Percentiles rank a stretch among this genome's conserved stretches.
Evolutionary conservation across 352 stramenopile species (phyloP).

Genomic region (Pythium monospermum): DNA sequence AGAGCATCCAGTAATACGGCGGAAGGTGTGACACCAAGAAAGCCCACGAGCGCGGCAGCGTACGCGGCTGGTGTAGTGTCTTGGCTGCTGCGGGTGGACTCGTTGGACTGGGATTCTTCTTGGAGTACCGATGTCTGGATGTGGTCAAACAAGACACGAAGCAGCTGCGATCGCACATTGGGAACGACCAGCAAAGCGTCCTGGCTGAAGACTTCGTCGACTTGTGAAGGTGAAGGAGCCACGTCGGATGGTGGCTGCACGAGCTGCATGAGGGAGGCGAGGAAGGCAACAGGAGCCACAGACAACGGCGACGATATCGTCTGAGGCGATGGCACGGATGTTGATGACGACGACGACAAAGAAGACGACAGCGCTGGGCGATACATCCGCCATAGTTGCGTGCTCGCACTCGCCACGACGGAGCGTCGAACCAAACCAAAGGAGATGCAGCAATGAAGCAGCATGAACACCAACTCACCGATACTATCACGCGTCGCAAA

Average conservation of each 20-base stretch:
- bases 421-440: slow-evolving; percentile 6
- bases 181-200: too few relatives aligned
- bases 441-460: slow-evolving; percentile 11
- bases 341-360: not conserved
- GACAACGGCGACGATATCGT: slow-evolving; percentile 6
- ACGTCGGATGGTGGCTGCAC: slow-evolving; percentile 11
- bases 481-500: not conserved
- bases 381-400: slow-evolving; percentile 16
- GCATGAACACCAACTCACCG: slow-evolving; percentile 11
- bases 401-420: not conserved
- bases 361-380: not conserved
- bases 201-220: not conserved
- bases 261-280: slow-evolving; percentile 9
- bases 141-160: not conserved
- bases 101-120: slow-evolving; percentile 13
- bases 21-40: slow-evolving; percentile 8
- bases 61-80: not conserved
- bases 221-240: too few relatives aligned
- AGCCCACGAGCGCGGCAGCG: slow-evolving; percentile 3
- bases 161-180: not conserved
- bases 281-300: slow-evolving; percentile 8
- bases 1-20: not conserved
- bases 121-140: slow-evolving; percentile 4
- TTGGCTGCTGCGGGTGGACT: not conserved
- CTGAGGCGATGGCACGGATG: too few relatives aligned